These are phyloP conservation scores for Brasilioporus rufonigricans DNA, from an alignment of 768 basidiomycete genomes.

Conservation along the genomic window DNA sequence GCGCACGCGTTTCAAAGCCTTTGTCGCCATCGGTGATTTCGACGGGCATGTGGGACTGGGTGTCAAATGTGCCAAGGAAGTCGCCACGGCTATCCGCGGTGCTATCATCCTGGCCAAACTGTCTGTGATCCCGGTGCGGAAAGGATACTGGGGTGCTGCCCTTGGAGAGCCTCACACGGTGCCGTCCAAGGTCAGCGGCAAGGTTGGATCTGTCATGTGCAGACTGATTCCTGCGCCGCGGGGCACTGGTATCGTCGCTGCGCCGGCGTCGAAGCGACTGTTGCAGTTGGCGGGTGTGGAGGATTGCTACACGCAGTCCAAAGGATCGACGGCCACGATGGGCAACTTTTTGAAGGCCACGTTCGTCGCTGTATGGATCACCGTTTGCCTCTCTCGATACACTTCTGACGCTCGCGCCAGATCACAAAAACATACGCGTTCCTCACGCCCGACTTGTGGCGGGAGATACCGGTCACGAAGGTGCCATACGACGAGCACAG, in stretches of 20 bases:
- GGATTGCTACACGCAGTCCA: slow-evolving; percentile 97
- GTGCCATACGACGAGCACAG: slow-evolving; percentile 95
- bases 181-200: slow-evolving; percentile 96
- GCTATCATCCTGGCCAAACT: slow-evolving; percentile 99
- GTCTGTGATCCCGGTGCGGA: slow-evolving; percentile 94
- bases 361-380: slow-evolving; percentile 74
- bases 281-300: slow-evolving; percentile 97
- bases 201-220: slow-evolving; percentile 99
- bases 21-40: slow-evolving; percentile 98
- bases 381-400: not conserved
- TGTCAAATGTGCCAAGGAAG: slow-evolving; percentile 99
- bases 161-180: slow-evolving; percentile 99
- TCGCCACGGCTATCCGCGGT: slow-evolving; percentile 98
- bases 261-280: slow-evolving; percentile 94
- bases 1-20: slow-evolving; percentile 99
- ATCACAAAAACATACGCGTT: slow-evolving; percentile 98
- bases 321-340: slow-evolving; percentile 98
- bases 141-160: slow-evolving; percentile 99
- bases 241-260: slow-evolving; percentile 99
- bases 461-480: slow-evolving; percentile 86
- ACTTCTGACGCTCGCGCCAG: slow-evolving; percentile 36
- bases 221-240: slow-evolving; percentile 97
- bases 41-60: slow-evolving; percentile 99
- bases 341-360: slow-evolving; percentile 99
- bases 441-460: slow-evolving; percentile 98